Evolutionary conservation across 2,329 filamentous ascomycete genomes (phyloP), one percentile per base, ranked within the genome.

Genomic region (Sporothrix dimorphospora): DNA sequence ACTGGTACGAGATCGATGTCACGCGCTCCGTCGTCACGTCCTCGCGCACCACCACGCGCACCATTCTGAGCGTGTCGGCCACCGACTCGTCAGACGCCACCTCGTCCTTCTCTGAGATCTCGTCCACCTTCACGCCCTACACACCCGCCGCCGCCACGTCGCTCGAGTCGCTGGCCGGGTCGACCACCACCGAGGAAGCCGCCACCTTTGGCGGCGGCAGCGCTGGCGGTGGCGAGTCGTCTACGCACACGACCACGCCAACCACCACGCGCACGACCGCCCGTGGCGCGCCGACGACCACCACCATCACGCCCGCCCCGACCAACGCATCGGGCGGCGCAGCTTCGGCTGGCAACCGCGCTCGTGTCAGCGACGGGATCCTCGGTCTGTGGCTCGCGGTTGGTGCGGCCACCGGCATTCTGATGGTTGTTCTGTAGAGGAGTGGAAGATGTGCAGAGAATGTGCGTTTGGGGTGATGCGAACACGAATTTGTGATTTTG

Each of bases 81-180:
- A 76, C 77, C 4, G 74, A 77, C 40, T 65, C 73, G 12, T 53
- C 51, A 24, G 74, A 69, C 27, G 76, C 77, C 24, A 72, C 70
- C 6, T 51, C 71, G 12, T 74, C 75, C 63, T 76, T 77, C 27
- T 69, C 63, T 12, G 74, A 59, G 30, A 69, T 77, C 14, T 76
- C 75, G 7, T 47, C 40, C 30, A 75, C 76, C 0, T 68, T 78
- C 11, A 69, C 72, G 24, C 74, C 75, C 19, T 42, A 73, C 34
- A 74, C 77, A 49, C 75, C 76, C 12, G 75, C 75, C 3, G 72
- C 75, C 3, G 76, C 75, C 12, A 77, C 76, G 3, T 75, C 75
- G 27, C 75, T 78, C 4, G 70, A 72, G 59, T 69, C 74, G 2
- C 53, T 78, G 16, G 76, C 77, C 11, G 76, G 77, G 8, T 72